Evolutionary conservation across 2,329 filamentous ascomycete species (phyloP), one percentile per base, ranked within the genome.

Genomic region (Aureobasidium uvarum): DNA sequence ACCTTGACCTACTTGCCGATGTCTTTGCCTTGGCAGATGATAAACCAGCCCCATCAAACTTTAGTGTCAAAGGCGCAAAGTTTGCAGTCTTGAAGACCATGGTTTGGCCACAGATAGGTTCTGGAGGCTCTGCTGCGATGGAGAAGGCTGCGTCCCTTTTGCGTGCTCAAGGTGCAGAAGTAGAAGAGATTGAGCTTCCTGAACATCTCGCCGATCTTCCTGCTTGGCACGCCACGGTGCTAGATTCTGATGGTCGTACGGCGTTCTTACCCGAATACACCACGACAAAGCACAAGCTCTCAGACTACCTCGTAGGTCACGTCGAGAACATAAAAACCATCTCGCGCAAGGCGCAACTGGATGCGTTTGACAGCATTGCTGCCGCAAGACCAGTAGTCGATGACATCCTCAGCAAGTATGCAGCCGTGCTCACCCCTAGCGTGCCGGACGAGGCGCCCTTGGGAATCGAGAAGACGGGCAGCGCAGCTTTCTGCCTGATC

Each of bases 391-490:
- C 85, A 0, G 76, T 79, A 20, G 80, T 85, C 4, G 86, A 89
- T 69, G 75, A 73, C 1, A 78, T 88, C 5, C 79, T 81, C 0
- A 73, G 74, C 0, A 71, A 74, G 18, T 89, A 86, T 66, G 81
- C 79, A 16, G 84, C 83, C 0, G 77, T 89, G 0, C 68, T 89
- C 11, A 82, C 81, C 0, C 86, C 86, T 0, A 87, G 85, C 69
- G 84, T 82, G 0, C 70, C 81, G 0, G 87, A 86, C 64, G 86
- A 86, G 68, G 86, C 86, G 0, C 85, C 86, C 0, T 65, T 80
- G 0, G 86, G 86, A 0, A 71, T 79, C 0, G 77, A 77, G 5
- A 80, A 73, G 60, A 89, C 86, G 0, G 87, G 87, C 0, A 83
- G 79, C 67, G 78, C 84, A 25, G 78, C 74, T 0, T 84, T 85